Percentiles rank a stretch among this genome's conserved stretches.
phyloP scores from a whole-genome alignment of 2,329 filamentous ascomycete species.

The Colletotrichum magnum region DNA sequence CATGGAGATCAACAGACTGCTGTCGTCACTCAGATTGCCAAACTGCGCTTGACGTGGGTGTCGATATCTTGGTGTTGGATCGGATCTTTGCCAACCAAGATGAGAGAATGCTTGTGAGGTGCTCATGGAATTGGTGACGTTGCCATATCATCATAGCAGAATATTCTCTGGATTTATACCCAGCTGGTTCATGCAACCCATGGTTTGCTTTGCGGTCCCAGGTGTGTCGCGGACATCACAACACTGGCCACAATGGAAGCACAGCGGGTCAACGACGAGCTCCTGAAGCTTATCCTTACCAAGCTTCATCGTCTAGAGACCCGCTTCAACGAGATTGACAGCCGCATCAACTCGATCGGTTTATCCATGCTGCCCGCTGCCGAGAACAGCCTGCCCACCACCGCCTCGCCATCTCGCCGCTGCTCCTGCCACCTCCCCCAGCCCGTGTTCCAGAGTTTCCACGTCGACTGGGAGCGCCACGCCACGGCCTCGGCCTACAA shows the following conservation, averaged over 20 bases:
- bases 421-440: slow-evolving; percentile 21
- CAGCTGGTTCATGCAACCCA: too few relatives aligned
- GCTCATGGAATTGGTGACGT: too few relatives aligned
- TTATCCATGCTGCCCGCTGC: slow-evolving; percentile 8
- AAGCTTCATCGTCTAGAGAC: slow-evolving; percentile 26
- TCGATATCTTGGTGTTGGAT: too few relatives aligned
- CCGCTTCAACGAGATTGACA: slow-evolving; percentile 22
- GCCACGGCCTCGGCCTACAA: slow-evolving; percentile 18
- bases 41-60: too few relatives aligned
- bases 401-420: neutral
- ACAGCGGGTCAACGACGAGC: slow-evolving; percentile 26
- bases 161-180: too few relatives aligned
- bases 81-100: too few relatives aligned
- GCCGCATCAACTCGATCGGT: slow-evolving; percentile 16
- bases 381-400: neutral
- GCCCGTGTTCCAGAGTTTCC: slow-evolving; percentile 11
- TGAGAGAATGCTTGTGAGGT: too few relatives aligned
- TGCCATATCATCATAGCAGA: too few relatives aligned
- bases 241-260: slow-evolving; percentile 9
- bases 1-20: too few relatives aligned
- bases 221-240: neutral
- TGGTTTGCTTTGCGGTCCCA: neutral
- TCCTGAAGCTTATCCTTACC: slow-evolving; percentile 31
- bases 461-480: slow-evolving; percentile 1
- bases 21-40: too few relatives aligned